phyloP scores from a whole-genome alignment of 345 rosid species.

The Camelina laxa region DNA sequence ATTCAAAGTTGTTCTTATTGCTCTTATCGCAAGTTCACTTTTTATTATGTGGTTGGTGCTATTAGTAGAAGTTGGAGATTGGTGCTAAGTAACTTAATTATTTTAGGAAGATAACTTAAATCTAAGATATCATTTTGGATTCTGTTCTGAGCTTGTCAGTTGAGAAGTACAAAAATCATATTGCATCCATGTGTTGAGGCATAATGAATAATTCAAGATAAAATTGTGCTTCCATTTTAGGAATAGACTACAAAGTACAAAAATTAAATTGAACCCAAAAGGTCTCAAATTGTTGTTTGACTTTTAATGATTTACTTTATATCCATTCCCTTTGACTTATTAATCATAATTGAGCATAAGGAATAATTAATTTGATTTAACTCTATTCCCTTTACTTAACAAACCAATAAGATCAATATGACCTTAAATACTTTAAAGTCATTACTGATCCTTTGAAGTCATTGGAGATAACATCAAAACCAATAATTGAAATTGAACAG shows the following conservation, averaged over 20 bases:
- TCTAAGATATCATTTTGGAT: not conserved
- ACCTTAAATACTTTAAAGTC: too few relatives aligned
- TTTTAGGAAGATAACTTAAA: not conserved
- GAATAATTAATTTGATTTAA: too few relatives aligned
- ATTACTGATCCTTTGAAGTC: too few relatives aligned
- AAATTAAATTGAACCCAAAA: not conserved
- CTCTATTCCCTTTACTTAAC: too few relatives aligned
- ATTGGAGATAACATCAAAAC: not conserved
- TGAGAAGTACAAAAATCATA: not conserved
- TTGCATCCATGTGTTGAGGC: not conserved
- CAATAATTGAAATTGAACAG: not conserved
- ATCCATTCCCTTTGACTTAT: not conserved
- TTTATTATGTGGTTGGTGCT: slow-evolving; percentile 7
- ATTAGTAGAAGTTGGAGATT: not conserved
- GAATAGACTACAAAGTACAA: slow-evolving; percentile 9
- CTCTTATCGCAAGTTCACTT: not conserved
- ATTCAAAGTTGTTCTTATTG: slow-evolving; percentile 1
- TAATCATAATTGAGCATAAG: too few relatives aligned
- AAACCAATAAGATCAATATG: too few relatives aligned
- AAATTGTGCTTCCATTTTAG: not conserved
- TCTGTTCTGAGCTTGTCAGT: not conserved
- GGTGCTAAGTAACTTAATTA: not conserved
- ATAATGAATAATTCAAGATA: not conserved
- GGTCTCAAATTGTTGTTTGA: not conserved
- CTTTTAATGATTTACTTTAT: not conserved